Base-by-base conservation (phyloP, 2,329 filamentous ascomycete genomes). In the Elsinoe fawcettii region DNA sequence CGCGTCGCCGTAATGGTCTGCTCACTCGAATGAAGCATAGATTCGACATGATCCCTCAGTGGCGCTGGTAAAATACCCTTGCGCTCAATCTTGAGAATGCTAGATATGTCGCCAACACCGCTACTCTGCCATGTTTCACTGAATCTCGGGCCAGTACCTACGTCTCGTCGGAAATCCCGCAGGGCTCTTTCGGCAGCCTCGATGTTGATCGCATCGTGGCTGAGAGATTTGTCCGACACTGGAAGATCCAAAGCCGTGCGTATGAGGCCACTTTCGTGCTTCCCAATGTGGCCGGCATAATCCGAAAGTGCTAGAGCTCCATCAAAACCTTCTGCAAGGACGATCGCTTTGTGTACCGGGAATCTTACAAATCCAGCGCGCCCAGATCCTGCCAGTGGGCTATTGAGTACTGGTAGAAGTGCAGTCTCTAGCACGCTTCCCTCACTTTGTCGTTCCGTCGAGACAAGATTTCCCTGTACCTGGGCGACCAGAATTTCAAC, bases 281-380 rank as follows among this genome's bases (percentile, higher is more conserved):
- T 59, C 27, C 66, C 61, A 2, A 65, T 41, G 18, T 65, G 60
- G 32, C 68, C 65, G 43, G 68, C 65, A 14, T 75, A 69, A 37
- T 69, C 63, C 46, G 74, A 67, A 69, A 71, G 79, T 1, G 79
- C 75, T 4, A 85, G 76, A 1, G 86, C 82, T 6, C 87, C 89
- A 55, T 81, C 74, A 2, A 95, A 73, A 0, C 89, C 90, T 51
- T 88, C 80, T 0, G 83, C 84, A 7, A 95, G 80, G 8, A 96
- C 65, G 14, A 96, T 72, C 0, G 86, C 83, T 67, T 85, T 88
- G 67, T 97, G 92, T 1, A 96, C 90, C 0, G 92, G 91, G 44
- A 89, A 90, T 5, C 84, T 82, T 41, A 93, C 77, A 14, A 84
- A 80, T 11, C 84, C 83, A 58, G 83, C 79, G 60, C 83, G 77